Evolutionary conservation across 139 green algal species (phyloP), one percentile per base, ranked within the genome.

Genomic region (Micractinium sp.): DNA sequence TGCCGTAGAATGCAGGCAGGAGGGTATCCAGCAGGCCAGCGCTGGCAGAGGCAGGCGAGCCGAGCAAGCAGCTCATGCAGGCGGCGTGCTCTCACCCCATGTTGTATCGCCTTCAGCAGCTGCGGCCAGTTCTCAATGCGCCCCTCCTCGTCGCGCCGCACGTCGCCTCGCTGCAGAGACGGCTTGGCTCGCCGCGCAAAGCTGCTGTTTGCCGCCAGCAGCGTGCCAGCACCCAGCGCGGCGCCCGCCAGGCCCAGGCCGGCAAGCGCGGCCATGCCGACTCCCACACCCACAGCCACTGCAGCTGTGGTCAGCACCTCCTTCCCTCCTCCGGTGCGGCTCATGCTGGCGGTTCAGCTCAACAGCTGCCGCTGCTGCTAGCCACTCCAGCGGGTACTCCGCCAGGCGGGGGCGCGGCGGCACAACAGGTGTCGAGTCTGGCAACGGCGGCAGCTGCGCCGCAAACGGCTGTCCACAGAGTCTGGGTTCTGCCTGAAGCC

Each of bases 141-240:
- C 13, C 91, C 91, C 12, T 93, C 79, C 19, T 56, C 78, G 60
- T 93, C 83, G 15, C 77, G 75, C 56, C 56, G 36, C 33, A 92
- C 47, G 0, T 91, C 90, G 1, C 77, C 81, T 27, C 41, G n/a
- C n/a, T 38, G 82, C 56, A 92, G 66, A 5, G 86, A 31, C 3
- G 67, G 77, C 47, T 89, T 85, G n/a, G 53, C 69, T 1, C 79
- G 88, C 15, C 47, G 41, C 20, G 35, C 82, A 63, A 38, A 63
- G 39, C 33, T 39, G 41, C 31, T 76, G 78, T 67, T 41, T 27
- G 66, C 83, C 41, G 41, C 78, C 41, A 84, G 47, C 27, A 82
- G 39, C 1, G 41, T 41, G 60, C 84, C 84, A 23, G 82, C 89
- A 18, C 77, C 81, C 38, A 75, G 31, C 20, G 73, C n/a, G 27